Base-by-base conservation (phyloP, 208 protist genomes). In the Trypanosoma lewisi region DNA sequence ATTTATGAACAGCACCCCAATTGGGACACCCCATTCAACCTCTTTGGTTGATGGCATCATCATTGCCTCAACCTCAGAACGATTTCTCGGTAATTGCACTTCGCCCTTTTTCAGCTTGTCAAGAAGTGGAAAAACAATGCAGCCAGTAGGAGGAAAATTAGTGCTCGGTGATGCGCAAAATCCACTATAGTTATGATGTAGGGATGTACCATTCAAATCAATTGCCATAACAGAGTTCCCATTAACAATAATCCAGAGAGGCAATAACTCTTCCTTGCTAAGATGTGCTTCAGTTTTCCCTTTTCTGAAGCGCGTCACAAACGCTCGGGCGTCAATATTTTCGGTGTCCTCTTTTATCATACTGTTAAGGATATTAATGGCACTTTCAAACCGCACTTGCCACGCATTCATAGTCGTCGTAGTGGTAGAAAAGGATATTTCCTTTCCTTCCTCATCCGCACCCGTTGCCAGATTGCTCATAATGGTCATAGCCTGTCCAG, bases 101-200 rank as follows among this genome's bases (percentile, higher is more conserved):
- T 68, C 19, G 14, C 55, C 65, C 16, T 37, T 9, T 19, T 21
- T 34, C 8, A 71, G 33, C 16, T 33, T 50, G 34, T 64, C 39
- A 17, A 36, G 19, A 19, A 71, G 23, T 12, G 57, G 33, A 49
- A 58, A 71, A 27, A 59, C 57, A 44, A 71, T 63, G 23, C 59
- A 28, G 16, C 51, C 53, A 34, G 21, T 8, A 19, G 59, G 51
- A 23, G 67, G 52, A 54, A 64, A 50, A 17, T 12, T 17, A 19
- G 11, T 31, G 6, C n/a, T n/a, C 25, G 47, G 19, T 31, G 52
- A 39, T 0, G 36, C 54, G 11, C 2, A 49, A 62, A 49, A n/a
- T 2, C 17, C 44, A 19, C 33, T n/a, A 56, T 87, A 81, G 59
- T 84, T 84, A 52, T 49, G 27, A 56, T 84, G 82, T 41, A 73